Percentiles rank a stretch among this genome's conserved stretches.
Conservation (phyloP, 2,329 filamentous ascomycete species). For the Acephala macrosclerotiorum region DNA sequence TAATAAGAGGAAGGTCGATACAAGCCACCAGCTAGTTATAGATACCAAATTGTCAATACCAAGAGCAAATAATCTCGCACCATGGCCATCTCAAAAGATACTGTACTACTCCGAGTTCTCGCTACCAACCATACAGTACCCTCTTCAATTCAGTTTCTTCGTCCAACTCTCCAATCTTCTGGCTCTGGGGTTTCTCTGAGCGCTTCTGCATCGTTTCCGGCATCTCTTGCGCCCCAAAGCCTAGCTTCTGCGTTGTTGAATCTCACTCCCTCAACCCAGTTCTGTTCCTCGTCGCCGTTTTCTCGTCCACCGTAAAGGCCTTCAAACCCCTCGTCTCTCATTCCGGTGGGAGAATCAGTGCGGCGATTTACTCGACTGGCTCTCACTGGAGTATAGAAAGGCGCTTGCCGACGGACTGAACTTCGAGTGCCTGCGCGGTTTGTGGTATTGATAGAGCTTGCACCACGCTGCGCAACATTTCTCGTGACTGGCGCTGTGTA, state of each 20-base stretch:
- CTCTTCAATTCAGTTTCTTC: conserved; percentile 15
- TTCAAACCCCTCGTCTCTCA: conserved; percentile 52
- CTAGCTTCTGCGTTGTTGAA: conserved; percentile 42
- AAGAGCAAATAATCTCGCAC: neutral
- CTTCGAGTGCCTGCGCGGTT: conserved; percentile 20
- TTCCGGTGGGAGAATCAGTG: conserved; percentile 47
- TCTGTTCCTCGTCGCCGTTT: conserved; percentile 52
- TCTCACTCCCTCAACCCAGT: conserved; percentile 43
- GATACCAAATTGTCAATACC: neutral
- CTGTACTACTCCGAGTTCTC: neutral
- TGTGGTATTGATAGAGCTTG: conserved; percentile 17
- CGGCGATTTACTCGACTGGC: conserved; percentile 40
- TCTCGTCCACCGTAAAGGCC: conserved; percentile 58
- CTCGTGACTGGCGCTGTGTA: conserved; percentile 52
- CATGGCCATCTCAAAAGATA: neutral
- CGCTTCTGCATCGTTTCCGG: conserved; percentile 29
- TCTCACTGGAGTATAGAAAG: conserved; percentile 19
- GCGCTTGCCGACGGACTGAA: conserved; percentile 4
- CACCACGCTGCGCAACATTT: conserved; percentile 16
- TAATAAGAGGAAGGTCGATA: neutral
- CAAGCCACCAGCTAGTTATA: neutral
- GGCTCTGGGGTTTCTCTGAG: conserved; percentile 36
- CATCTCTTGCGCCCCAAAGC: conserved; percentile 35
- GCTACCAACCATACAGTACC: neutral
- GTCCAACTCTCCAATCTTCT: conserved; percentile 37